Percentiles rank a stretch among this genome's conserved stretches.
Evolutionary conservation across 1,139 yeast genomes (phyloP).

Genomic region (Magnusiomyces magnusii): DNA sequence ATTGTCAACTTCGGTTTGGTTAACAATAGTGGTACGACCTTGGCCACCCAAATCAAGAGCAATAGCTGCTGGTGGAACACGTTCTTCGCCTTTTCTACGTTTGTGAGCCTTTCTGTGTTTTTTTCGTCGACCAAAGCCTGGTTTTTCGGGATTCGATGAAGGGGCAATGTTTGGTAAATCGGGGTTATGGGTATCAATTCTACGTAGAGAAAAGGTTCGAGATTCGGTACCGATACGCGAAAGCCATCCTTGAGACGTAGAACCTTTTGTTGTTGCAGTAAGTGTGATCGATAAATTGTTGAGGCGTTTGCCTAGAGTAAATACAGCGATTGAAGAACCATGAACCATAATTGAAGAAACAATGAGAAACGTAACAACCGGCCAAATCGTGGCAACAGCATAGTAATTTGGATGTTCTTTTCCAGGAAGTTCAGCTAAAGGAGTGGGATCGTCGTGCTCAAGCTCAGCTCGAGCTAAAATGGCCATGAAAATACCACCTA

Average conservation of each 20-base stretch:
- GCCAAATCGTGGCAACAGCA: constrained; percentile 77
- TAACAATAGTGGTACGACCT: constrained; percentile 9
- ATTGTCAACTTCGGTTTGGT: not conserved
- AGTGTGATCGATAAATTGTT: constrained; percentile 90
- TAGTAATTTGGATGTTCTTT: constrained; percentile 53
- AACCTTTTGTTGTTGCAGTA: constrained; percentile 68
- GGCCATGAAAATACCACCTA: constrained; percentile 90
- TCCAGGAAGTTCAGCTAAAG: constrained; percentile 48
- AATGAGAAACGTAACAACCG: constrained; percentile 76
- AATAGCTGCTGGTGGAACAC: constrained; percentile 22
- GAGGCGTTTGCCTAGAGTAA: constrained; percentile 79
- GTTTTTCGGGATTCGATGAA: constrained; percentile 44
- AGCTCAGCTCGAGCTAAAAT: constrained; percentile 76
- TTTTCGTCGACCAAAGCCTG: constrained; percentile 57
- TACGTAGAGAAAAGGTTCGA: constrained; percentile 67
- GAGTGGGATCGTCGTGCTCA: constrained; percentile 60
- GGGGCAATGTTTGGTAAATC: constrained; percentile 2
- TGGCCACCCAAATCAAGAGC: constrained; percentile 28
- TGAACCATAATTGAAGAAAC: constrained; percentile 85
- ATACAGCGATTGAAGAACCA: constrained; percentile 95
- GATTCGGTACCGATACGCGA: constrained; percentile 66
- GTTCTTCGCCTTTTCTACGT: not conserved
- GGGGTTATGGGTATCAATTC: constrained; percentile 60
- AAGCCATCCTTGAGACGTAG: constrained; percentile 70
- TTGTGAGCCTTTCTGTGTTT: constrained; percentile 27